Conservation (phyloP, 257 asterid species). For the Jacaranda mimosifolia region DNA sequence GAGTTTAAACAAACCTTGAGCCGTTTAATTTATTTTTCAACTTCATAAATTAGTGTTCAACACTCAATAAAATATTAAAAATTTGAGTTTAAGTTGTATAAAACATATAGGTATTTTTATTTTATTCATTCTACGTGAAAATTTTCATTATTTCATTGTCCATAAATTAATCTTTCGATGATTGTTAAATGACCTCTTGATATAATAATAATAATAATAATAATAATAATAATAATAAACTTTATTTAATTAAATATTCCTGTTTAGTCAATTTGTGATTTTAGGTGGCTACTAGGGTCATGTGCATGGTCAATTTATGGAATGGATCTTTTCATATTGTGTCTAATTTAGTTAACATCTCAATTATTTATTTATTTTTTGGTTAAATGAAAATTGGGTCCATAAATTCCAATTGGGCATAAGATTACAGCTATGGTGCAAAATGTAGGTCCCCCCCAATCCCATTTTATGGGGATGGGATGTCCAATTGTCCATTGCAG, state of each 20-base stretch:
- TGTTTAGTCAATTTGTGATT: neutral
- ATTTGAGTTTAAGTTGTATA: too few relatives aligned
- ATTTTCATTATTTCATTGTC: neutral
- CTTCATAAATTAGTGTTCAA: too few relatives aligned
- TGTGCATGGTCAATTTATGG: neutral
- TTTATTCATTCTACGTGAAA: too few relatives aligned
- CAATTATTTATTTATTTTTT: too few relatives aligned
- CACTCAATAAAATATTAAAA: too few relatives aligned
- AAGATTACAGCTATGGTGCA: neutral
- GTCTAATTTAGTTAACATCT: neutral
- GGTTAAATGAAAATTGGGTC: neutral
- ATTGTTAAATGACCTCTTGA: neutral
- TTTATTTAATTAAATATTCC: too few relatives aligned
- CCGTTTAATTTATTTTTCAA: too few relatives aligned
- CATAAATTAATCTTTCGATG: too few relatives aligned
- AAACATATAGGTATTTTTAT: too few relatives aligned
- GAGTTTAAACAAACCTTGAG: too few relatives aligned
- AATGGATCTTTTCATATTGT: neutral
- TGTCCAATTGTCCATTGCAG: neutral
- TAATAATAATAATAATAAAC: too few relatives aligned
- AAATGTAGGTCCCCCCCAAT: neutral
- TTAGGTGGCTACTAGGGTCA: neutral
- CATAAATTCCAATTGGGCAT: neutral
- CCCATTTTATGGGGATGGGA: constrained; percentile 25
- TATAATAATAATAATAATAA: neutral